phyloP scores from a whole-genome alignment of 2,329 filamentous ascomycete genomes.

The Mollisia scopiformis region DNA sequence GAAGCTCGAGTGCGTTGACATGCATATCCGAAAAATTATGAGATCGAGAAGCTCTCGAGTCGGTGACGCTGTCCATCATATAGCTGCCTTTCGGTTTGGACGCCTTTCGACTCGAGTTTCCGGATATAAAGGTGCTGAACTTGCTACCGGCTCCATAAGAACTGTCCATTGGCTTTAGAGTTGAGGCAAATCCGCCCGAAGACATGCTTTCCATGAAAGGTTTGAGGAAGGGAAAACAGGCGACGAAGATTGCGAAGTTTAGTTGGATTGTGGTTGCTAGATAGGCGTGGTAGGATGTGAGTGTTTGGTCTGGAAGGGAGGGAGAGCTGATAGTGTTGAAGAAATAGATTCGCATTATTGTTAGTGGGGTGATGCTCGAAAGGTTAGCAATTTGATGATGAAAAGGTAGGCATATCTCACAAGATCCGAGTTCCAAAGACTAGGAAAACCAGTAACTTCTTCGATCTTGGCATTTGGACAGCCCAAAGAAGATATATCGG shows the following conservation, averaged over 20 bases:
- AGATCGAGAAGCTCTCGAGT: background rate
- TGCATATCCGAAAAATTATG: background rate
- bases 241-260: constrained; percentile 24
- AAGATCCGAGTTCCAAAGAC: constrained; percentile 33
- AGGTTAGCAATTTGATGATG: constrained; percentile 7
- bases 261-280: constrained; percentile 26
- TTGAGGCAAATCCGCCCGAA: constrained; percentile 17
- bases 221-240: constrained; percentile 27
- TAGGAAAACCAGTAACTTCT: constrained; percentile 28
- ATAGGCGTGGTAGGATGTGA: constrained; percentile 17
- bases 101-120: constrained; percentile 10
- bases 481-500: constrained; percentile 50
- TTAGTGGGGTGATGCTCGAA: constrained; percentile 40
- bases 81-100: constrained; percentile 2
- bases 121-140: constrained; percentile 8
- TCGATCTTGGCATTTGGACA: constrained; percentile 44
- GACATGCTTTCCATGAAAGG: constrained; percentile 27
- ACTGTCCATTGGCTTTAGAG: constrained; percentile 17
- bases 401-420: constrained; percentile 32
- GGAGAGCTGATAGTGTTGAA: constrained; percentile 13
- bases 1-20: background rate
- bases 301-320: constrained; percentile 18
- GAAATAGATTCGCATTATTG: constrained; percentile 20
- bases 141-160: constrained; percentile 17
- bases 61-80: constrained; percentile 1